Base-by-base conservation (phyloP, 1,284 basidiomycete genomes). In the Sanguinoderma infundibulare region DNA sequence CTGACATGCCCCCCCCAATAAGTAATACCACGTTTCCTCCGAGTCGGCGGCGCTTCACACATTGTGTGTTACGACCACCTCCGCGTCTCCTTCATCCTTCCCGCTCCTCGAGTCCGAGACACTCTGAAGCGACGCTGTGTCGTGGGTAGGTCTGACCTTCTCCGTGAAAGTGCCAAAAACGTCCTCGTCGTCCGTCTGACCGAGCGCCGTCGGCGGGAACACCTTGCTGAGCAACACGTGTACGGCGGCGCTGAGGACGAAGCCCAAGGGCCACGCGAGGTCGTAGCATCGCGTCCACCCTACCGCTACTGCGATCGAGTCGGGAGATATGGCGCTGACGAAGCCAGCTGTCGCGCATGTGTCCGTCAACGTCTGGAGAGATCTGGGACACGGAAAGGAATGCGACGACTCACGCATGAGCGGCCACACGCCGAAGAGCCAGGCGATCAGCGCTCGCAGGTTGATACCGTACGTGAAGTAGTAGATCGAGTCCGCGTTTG, bases 381-480 rank as follows among this genome's bases (percentile, higher is more conserved):
- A 5, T 12, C 42, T 9, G 30, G 20, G n/a, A n/a, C n/a, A n/a
- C n/a, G n/a, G n/a, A n/a, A 24, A 24, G 14, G 28, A 22, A 14
- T 9, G 2, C 7, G 14, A n/a, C n/a, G n/a, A 50, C 64, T 51
- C 46, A 66, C 64, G 61, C 64, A 66, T 67, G 61, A 67, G 63
- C 3, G 66, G 66, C 61, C 66, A 66, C 17, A 67, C 68, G 51
- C 68, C 68, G 26, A 60, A 47, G 26, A 55, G 51, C 64, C 67
- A 66, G 1, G 66, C 60, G 49, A 61, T 40, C 46, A 66, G 53
- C 6, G 66, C 66, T 32, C 68, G 68, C 56, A 67, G 60, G 60
- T 69, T 69, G 40, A 67, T 34, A 10, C 68, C 68, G 40, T 59
- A 46, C 15, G 63, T 60, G 57, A 66, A 69, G 58, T 64, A 69